phyloP scores from a whole-genome alignment of 2,329 filamentous ascomycete genomes.

The Trichoderma sp. region DNA sequence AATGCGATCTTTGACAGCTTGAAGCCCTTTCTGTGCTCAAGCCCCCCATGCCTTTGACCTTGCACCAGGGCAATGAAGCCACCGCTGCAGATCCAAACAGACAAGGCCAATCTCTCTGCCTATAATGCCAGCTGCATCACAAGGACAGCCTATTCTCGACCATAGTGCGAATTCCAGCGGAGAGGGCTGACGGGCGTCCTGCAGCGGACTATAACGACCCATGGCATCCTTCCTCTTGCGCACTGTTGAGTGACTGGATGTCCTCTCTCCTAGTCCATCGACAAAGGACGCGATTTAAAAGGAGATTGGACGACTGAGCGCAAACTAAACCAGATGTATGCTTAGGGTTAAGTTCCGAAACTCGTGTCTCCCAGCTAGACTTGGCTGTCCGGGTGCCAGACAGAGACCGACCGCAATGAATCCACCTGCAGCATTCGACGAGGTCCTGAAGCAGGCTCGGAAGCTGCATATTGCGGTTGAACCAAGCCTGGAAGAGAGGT shows the following conservation, averaged over 20 bases:
- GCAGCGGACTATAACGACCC: conserved; percentile 55
- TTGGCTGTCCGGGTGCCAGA: conserved; percentile 43
- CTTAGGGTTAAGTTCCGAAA: conserved; percentile 98
- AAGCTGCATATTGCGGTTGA: conserved; percentile 54
- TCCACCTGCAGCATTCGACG: conserved; percentile 50
- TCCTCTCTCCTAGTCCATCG: conserved; percentile 52
- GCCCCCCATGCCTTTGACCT: conserved; percentile 38
- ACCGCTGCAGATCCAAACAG: conserved; percentile 18
- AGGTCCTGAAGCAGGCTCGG: conserved; percentile 62
- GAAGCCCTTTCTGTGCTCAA: conserved; percentile 49
- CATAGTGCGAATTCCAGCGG: conserved; percentile 64
- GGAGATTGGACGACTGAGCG: conserved; percentile 68
- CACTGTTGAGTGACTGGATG: conserved; percentile 60
- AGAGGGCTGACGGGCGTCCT: conserved; percentile 68
- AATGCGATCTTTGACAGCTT: conserved; percentile 49
- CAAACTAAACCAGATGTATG: conserved; percentile 73
- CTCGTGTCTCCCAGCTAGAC: conserved; percentile 56
- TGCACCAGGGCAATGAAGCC: conserved; percentile 11
- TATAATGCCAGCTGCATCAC: conserved; percentile 34
- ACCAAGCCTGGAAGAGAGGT: conserved; percentile 41
- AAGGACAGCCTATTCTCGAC: conserved; percentile 45
- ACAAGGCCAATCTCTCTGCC: conserved; percentile 26
- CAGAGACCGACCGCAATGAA: conserved; percentile 40
- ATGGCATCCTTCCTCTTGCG: conserved; percentile 66
- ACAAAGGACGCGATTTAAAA: conserved; percentile 53